Base-by-base conservation (phyloP, 305 asterid species). In the Rubia tinctorum region DNA sequence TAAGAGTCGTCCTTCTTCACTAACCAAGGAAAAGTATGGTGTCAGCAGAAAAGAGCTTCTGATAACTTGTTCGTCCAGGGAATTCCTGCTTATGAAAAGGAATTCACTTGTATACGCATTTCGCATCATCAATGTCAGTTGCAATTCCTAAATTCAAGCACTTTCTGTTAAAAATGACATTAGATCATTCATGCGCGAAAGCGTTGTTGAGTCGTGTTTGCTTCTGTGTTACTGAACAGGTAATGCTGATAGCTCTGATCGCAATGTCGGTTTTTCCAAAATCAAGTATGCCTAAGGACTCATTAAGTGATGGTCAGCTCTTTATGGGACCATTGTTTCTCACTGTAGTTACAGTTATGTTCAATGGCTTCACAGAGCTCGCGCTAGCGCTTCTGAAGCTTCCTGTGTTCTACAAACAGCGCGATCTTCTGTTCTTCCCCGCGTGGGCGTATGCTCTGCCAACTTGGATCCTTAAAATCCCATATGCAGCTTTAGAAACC, bases 321-420 rank as follows among this genome's bases (percentile, higher is more conserved):
- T 89, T 73, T 71, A 34, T 75, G 6, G 95, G 90, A 11, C 92
- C 95, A 55, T 75, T 89, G 2, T 89, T 87, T 73, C 86, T 74
- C 34, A 3, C 84, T 0, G 79, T 86, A 45, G 77, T 84, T 39
- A 75, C 73, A 73, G 42, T 82, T 8, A 80, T 87, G 89, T 89
- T 87, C 82, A 89, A 87, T 44, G 95, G 95, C 68, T 60, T 87
- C 68, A 51, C 95, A 0, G 95, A 89, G 80, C 82, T 89, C 27
- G 70, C 95, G 7, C 73, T 89, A 84, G 84, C 92, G 0, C 77
- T 87, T 74, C 71, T 85, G 77, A 89, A 86, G 80, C 92, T 89
- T 65, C 95, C 95, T 0, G 92, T 89, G 2, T 89, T 89, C 58
- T 88, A 66, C 71, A 66, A 66, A 23, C 71, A 66, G n/a, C 71